A percentile compares a stretch with the other conserved stretches of the same genome.
phyloP scores from a whole-genome alignment of 2,329 filamentous ascomycete genomes.

The Colletotrichum sp. region DNA sequence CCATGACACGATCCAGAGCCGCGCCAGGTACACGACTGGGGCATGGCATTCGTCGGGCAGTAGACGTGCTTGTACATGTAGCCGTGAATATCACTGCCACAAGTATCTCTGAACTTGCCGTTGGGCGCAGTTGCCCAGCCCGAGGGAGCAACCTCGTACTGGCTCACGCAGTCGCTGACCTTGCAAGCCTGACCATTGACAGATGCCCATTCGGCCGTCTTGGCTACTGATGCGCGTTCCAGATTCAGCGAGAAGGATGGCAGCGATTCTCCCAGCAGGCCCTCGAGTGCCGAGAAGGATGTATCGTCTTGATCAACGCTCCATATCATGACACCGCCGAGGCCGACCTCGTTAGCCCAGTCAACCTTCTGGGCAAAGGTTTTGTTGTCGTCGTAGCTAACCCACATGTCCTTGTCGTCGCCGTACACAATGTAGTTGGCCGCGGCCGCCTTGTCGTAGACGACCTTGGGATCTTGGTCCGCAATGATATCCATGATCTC shows the following conservation, averaged over 20 bases:
- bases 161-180: not conserved
- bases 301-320: slow-evolving; percentile 20
- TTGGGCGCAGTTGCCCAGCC: not conserved
- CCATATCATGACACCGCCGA: slow-evolving; percentile 25
- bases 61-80: slow-evolving; percentile 7
- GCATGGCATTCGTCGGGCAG: slow-evolving; percentile 2
- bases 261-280: not conserved
- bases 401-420: slow-evolving; percentile 24
- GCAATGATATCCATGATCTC: not conserved
- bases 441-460: slow-evolving; percentile 11
- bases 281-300: not conserved
- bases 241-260: not conserved
- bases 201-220: not conserved
- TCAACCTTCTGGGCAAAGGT: slow-evolving; percentile 23
- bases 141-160: not conserved
- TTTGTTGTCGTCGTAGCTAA: slow-evolving; percentile 21
- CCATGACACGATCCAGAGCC: slow-evolving; percentile 18
- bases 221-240: not conserved
- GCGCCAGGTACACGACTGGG: slow-evolving; percentile 13
- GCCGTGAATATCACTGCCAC: not conserved
- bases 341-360: slow-evolving; percentile 21
- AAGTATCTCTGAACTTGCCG: not conserved
- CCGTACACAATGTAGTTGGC: slow-evolving; percentile 12
- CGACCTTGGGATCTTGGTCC: not conserved
- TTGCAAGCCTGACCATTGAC: not conserved